A percentile compares a stretch with the other conserved stretches of the same genome.
These are phyloP conservation scores for Fusarium goolgardi DNA, from an alignment of 2,329 filamentous ascomycete species.

Conservation along the genomic window DNA sequence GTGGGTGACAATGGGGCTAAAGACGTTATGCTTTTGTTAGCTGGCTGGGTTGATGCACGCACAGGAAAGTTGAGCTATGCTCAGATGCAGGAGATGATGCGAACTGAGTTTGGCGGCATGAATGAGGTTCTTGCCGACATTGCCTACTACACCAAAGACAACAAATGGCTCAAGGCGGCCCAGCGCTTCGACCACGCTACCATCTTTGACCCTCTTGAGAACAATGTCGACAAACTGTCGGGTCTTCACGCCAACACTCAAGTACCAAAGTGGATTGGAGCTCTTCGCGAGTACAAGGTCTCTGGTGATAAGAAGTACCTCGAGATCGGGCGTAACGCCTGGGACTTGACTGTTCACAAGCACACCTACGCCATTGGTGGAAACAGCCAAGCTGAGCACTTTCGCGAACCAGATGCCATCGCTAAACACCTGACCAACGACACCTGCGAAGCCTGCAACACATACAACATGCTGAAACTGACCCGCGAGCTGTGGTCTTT, in stretches of 20 bases:
- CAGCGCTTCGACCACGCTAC: constrained; percentile 62
- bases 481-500: constrained; percentile 63
- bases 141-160: constrained; percentile 59
- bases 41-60: constrained; percentile 61
- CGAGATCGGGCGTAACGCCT: constrained; percentile 63
- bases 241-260: constrained; percentile 66
- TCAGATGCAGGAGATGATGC: constrained; percentile 61
- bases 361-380: constrained; percentile 66
- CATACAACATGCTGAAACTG: constrained; percentile 68
- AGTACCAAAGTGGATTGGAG: constrained; percentile 66
- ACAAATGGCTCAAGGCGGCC: constrained; percentile 59
- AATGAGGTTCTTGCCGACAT: constrained; percentile 63
- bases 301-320: constrained; percentile 58
- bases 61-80: constrained; percentile 56
- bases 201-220: constrained; percentile 60
- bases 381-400: constrained; percentile 66
- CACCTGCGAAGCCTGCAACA: constrained; percentile 65
- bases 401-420: constrained; percentile 60
- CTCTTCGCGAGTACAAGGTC: constrained; percentile 60
- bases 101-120: constrained; percentile 66
- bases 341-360: constrained; percentile 58
- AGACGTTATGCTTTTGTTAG: constrained; percentile 58
- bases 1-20: constrained; percentile 57
- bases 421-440: constrained; percentile 57
- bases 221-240: constrained; percentile 57